Evolutionary conservation across 202 grass and related monocot genomes (phyloP).

Genomic region (Dendrocalamus latiflorus): DNA sequence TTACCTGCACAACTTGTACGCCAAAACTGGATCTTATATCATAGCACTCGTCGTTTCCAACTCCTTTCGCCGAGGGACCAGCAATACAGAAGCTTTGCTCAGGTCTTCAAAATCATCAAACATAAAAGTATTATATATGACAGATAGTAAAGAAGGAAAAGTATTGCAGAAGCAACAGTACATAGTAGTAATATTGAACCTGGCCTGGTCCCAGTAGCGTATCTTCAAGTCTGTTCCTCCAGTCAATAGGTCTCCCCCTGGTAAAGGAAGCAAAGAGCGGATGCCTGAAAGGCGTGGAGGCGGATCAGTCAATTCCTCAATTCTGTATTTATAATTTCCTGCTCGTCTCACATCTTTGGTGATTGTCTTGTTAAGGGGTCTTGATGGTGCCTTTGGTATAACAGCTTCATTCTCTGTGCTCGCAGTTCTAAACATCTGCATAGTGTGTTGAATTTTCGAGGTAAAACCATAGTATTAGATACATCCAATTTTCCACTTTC

Average conservation of each 20-base stretch:
- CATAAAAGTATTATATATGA: not conserved
- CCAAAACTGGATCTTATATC: conserved; percentile 95
- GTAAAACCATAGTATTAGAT: conserved; percentile 5
- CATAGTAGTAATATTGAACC: conserved; percentile 39
- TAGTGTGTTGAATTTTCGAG: conserved; percentile 24
- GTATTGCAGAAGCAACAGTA: not conserved
- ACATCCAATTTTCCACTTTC: not conserved
- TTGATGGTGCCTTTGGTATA: conserved; percentile 48
- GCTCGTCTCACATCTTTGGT: conserved; percentile 54
- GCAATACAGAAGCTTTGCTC: conserved; percentile 88
- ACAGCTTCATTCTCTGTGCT: conserved; percentile 62
- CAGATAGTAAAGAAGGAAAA: not conserved
- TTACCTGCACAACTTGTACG: conserved; percentile 94
- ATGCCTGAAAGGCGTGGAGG: conserved; percentile 68
- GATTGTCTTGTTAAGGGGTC: conserved; percentile 48
- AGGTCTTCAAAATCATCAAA: conserved; percentile 62
- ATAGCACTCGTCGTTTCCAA: conserved; percentile 64
- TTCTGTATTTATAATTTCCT: conserved; percentile 79
- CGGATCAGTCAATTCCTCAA: conserved; percentile 73
- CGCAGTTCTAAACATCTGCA: conserved; percentile 83
- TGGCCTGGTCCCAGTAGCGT: conserved; percentile 96
- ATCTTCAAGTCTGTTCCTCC: conserved; percentile 88
- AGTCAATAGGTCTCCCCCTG: conserved; percentile 76
- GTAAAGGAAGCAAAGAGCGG: conserved; percentile 81
- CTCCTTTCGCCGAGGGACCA: conserved; percentile 76